Conservation (phyloP, 2,329 filamentous ascomycete genomes). For the Plectosphaerella plurivora region DNA sequence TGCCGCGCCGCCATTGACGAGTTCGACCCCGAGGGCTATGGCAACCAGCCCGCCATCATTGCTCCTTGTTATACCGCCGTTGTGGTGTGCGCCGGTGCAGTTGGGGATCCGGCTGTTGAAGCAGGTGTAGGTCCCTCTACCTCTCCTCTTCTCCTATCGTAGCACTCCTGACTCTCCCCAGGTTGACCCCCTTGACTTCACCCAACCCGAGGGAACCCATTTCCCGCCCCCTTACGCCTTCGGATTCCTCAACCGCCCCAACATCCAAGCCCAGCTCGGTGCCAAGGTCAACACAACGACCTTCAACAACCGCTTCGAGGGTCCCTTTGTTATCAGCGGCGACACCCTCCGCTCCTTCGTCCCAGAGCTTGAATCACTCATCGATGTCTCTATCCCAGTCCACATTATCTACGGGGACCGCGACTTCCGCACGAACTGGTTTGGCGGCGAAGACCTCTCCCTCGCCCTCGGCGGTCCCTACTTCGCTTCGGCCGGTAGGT, state of each 20-base stretch:
- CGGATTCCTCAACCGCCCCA: conserved; percentile 47
- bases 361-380: conserved; percentile 33
- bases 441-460: conserved; percentile 60
- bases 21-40: conserved; percentile 36
- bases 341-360: conserved; percentile 10
- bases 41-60: not conserved
- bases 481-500: conserved; percentile 56
- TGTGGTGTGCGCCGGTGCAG: too few species aligned
- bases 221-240: conserved; percentile 32
- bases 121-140: conserved; percentile 7
- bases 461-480: conserved; percentile 43
- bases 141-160: conserved; percentile 10
- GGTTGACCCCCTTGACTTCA: conserved; percentile 49
- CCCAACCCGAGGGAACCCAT: conserved; percentile 4
- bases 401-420: conserved; percentile 49
- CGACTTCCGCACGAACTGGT: conserved; percentile 48
- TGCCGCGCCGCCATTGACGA: conserved; percentile 18
- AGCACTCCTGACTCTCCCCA: not conserved
- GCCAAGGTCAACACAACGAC: conserved; percentile 49
- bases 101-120: conserved; percentile 7
- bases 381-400: conserved; percentile 49
- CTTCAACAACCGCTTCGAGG: conserved; percentile 26
- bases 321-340: conserved; percentile 30
- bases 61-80: conserved; percentile 4
- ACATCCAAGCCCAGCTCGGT: conserved; percentile 49